phyloP scores from a whole-genome alignment of 371 early-diverging fungal species.

The Basidiobolus heterosporus region DNA sequence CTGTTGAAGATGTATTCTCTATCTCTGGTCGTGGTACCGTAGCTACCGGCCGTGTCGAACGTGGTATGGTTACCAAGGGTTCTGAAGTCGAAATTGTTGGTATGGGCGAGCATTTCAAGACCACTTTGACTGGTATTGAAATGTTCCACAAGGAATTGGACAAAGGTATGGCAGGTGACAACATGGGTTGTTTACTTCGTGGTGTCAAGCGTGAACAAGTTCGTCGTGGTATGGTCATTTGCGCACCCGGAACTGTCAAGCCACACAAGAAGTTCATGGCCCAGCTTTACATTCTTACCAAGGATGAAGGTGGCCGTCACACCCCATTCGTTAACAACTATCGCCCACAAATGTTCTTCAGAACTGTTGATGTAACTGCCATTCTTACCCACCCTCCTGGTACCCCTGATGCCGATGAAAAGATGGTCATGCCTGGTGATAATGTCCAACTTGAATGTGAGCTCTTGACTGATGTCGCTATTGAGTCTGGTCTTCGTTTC shows the following conservation, averaged over 20 bases:
- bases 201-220: slow-evolving; percentile 94
- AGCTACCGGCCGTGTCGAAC: slow-evolving; percentile 93
- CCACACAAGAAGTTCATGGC: slow-evolving; percentile 86
- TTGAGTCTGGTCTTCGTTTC: slow-evolving; percentile 88
- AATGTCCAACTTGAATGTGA: slow-evolving; percentile 74
- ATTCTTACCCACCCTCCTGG: slow-evolving; percentile 69
- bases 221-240: slow-evolving; percentile 86
- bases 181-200: slow-evolving; percentile 92
- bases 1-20: slow-evolving; percentile 91
- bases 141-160: slow-evolving; percentile 98
- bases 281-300: slow-evolving; percentile 84
- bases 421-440: slow-evolving; percentile 97
- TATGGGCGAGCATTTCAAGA: slow-evolving; percentile 72
- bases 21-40: slow-evolving; percentile 98
- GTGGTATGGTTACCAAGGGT: slow-evolving; percentile 87
- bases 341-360: slow-evolving; percentile 87
- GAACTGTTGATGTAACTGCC: slow-evolving; percentile 88
- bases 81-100: slow-evolving; percentile 93
- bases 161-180: slow-evolving; percentile 94
- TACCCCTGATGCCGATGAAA: slow-evolving; percentile 66
- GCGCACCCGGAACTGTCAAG: slow-evolving; percentile 78
- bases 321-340: slow-evolving; percentile 93
- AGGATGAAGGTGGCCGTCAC: slow-evolving; percentile 97
- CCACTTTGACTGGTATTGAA: slow-evolving; percentile 88
- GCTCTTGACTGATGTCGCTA: slow-evolving; percentile 61